Conservation (phyloP, 441 rosid genomes). For the Pelargonium fulgidum region DNA sequence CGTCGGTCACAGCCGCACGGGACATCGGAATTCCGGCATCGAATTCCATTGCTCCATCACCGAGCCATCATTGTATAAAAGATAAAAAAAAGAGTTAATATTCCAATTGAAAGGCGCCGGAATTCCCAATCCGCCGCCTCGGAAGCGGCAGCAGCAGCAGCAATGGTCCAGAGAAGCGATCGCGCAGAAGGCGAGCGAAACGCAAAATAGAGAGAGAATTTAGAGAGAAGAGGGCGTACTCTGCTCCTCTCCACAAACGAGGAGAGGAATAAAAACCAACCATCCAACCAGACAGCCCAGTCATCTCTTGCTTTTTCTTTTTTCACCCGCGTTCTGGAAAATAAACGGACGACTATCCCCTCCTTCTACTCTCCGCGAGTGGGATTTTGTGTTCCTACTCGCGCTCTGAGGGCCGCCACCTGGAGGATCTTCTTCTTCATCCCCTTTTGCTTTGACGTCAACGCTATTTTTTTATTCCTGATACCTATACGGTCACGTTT, state of each 20-base stretch:
- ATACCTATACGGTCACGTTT: not conserved
- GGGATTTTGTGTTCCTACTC: not conserved
- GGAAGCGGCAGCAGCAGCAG: not conserved
- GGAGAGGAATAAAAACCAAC: slow-evolving; percentile 31
- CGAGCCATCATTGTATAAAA: slow-evolving; percentile 23
- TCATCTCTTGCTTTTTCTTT: not conserved
- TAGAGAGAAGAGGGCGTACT: slow-evolving; percentile 24
- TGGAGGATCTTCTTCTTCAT: not conserved
- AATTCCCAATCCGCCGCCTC: slow-evolving; percentile 27
- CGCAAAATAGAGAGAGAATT: slow-evolving; percentile 20
- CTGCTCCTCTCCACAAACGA: slow-evolving; percentile 55
- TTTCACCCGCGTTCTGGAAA: slow-evolving; percentile 22
- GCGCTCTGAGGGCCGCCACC: not conserved
- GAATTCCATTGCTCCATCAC: slow-evolving; percentile 61
- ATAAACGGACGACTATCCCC: slow-evolving; percentile 11
- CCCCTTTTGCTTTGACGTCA: not conserved
- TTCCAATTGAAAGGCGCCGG: slow-evolving; percentile 15
- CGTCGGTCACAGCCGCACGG: slow-evolving; percentile 31
- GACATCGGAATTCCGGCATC: slow-evolving; percentile 20
- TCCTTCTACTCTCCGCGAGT: not conserved
- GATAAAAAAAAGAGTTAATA: not conserved
- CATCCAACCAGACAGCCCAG: slow-evolving; percentile 21
- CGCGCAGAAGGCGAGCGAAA: not conserved
- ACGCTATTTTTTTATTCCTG: no score
- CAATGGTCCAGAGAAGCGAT: not conserved